Conservation (phyloP, 306 rosid species). For the Dryas alaskensis region DNA sequence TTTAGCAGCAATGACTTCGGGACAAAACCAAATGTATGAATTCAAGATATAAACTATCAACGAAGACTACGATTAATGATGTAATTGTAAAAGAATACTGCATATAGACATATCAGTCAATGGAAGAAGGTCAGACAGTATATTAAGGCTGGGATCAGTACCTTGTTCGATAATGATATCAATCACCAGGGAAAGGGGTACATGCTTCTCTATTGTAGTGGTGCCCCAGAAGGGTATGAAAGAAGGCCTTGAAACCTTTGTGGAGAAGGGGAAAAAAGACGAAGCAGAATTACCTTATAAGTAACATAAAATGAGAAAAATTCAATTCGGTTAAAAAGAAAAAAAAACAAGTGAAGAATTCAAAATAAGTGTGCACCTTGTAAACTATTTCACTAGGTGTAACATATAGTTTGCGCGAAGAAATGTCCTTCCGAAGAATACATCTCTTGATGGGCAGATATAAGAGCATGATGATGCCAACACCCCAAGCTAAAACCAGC, state of each 20-base stretch:
- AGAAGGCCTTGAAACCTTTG: constrained; percentile 89
- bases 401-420: constrained; percentile 73
- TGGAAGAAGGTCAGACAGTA: neutral
- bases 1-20: neutral
- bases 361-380: constrained; percentile 46
- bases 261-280: neutral
- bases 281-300: constrained; percentile 12
- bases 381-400: constrained; percentile 74
- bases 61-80: neutral
- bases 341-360: neutral
- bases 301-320: neutral
- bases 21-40: neutral
- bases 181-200: constrained; percentile 75
- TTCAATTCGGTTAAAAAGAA: neutral
- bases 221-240: constrained; percentile 75
- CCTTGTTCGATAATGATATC: constrained; percentile 91
- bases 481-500: constrained; percentile 90
- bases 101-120: neutral
- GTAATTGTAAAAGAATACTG: neutral
- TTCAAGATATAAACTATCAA: neutral
- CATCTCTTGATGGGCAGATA: constrained; percentile 77
- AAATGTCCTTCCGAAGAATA: constrained; percentile 68
- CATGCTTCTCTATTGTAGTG: constrained; percentile 55
- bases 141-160: constrained; percentile 15
- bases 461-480: constrained; percentile 79